phyloP scores from a whole-genome alignment of 768 basidiomycete species.

The Mycena vulgaris region DNA sequence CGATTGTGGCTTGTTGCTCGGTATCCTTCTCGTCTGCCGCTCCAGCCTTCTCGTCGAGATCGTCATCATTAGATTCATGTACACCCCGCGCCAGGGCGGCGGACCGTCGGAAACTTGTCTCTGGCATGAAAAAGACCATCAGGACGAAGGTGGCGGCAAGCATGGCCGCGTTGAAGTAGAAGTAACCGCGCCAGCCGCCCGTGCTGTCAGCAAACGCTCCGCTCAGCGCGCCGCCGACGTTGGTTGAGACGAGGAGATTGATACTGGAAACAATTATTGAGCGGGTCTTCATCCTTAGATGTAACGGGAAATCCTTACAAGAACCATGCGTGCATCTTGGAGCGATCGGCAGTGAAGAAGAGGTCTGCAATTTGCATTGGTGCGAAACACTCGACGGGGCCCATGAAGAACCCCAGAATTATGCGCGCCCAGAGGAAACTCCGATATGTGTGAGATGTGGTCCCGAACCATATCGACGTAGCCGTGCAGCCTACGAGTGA shows the following conservation, averaged over 20 bases:
- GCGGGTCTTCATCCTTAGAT: too few relatives aligned
- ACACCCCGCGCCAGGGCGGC: conserved; percentile 28
- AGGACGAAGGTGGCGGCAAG: conserved; percentile 17
- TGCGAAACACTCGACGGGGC: conserved; percentile 24
- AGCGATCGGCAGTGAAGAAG: conserved; percentile 30
- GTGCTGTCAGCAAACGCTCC: conserved; percentile 29
- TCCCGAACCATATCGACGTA: conserved; percentile 25
- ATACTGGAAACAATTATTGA: conserved; percentile 6
- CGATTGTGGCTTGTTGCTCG: conserved; percentile 20
- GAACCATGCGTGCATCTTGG: conserved; percentile 28
- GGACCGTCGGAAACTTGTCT: conserved; percentile 29
- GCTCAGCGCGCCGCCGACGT: conserved; percentile 30
- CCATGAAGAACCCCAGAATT: conserved; percentile 25
- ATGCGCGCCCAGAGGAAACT: conserved; percentile 31
- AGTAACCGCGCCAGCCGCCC: conserved; percentile 27
- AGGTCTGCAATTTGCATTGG: conserved; percentile 31
- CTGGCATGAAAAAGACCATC: conserved; percentile 19
- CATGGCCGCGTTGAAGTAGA: conserved; percentile 31
- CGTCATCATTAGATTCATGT: neutral
- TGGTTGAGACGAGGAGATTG: conserved; percentile 27
- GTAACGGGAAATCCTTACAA: neutral
- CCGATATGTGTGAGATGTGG: conserved; percentile 13
- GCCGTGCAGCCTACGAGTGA: conserved; percentile 26
- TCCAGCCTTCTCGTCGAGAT: conserved; percentile 6
- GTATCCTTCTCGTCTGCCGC: neutral